Conservation (phyloP, 257 asterid species). For the Lycium ferocissimum region DNA sequence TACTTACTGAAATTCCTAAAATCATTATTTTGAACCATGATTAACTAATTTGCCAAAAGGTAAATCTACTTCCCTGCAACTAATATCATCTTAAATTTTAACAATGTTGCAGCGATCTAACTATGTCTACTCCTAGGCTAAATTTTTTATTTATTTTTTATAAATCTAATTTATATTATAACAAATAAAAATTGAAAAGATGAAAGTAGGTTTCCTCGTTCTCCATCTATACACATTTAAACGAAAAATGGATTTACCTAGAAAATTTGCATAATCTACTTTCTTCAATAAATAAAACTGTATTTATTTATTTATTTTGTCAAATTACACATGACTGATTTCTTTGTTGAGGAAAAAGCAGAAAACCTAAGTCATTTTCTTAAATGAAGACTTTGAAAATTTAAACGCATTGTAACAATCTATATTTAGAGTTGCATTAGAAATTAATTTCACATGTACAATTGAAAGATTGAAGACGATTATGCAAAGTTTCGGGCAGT, state of each 20-base stretch:
- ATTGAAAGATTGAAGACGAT: slow-evolving; percentile 12
- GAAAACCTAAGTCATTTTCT: background rate
- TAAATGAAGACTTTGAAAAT: background rate
- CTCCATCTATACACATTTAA: background rate
- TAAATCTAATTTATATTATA: background rate
- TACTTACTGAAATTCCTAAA: background rate
- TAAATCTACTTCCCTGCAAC: slow-evolving; percentile 1
- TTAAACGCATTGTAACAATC: background rate
- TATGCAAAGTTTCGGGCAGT: background rate
- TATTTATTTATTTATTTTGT: no score
- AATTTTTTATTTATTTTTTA: background rate
- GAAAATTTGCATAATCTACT: slow-evolving; percentile 7
- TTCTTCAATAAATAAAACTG: background rate
- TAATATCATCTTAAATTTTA: background rate
- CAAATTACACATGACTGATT: background rate
- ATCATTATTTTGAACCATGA: background rate
- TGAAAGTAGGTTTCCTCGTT: background rate
- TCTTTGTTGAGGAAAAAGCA: background rate
- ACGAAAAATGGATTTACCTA: no score
- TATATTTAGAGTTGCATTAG: background rate
- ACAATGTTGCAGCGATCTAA: slow-evolving; percentile 13
- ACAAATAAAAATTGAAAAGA: background rate
- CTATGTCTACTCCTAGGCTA: no score
- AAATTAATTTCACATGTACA: background rate
- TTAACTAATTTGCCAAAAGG: background rate